phyloP scores from a whole-genome alignment of 352 stramenopile species.

The Globisporangium rhizosaccharum region DNA sequence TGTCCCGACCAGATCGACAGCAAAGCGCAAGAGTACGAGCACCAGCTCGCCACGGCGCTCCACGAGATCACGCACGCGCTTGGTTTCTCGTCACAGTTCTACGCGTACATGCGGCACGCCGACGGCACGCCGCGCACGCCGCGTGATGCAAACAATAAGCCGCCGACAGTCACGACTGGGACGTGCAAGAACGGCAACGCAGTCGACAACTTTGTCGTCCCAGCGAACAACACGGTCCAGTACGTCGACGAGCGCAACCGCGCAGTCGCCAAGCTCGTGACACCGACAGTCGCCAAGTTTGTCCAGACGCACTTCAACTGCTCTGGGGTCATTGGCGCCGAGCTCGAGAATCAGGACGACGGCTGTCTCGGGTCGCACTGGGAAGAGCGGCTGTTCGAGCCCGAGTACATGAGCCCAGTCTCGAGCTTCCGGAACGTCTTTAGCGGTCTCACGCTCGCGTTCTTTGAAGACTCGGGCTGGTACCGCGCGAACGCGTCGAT shows the following conservation, averaged over 20 bases:
- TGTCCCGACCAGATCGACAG: conserved; percentile 64
- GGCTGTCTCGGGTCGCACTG: conserved; percentile 76
- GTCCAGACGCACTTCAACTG: conserved; percentile 70
- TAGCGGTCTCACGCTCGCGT: conserved; percentile 67
- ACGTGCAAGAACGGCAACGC: conserved; percentile 52
- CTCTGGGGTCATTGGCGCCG: conserved; percentile 40
- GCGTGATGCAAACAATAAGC: conserved; percentile 37
- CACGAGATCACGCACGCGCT: conserved; percentile 83
- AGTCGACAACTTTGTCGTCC: conserved; percentile 33
- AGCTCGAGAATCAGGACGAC: conserved; percentile 75
- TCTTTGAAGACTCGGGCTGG: conserved; percentile 83
- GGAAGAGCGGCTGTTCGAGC: conserved; percentile 80
- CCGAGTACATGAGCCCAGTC: conserved; percentile 78
- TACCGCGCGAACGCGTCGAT: conserved; percentile 55
- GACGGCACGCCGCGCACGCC: conserved; percentile 64
- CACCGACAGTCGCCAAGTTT: conserved; percentile 49
- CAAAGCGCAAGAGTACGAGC: conserved; percentile 44
- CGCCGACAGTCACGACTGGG: conserved; percentile 14
- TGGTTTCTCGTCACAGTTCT: conserved; percentile 75
- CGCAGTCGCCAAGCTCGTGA: conserved; percentile 63
- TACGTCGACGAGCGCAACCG: conserved; percentile 51
- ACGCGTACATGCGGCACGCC: conserved; percentile 60
- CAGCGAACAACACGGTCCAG: conserved; percentile 37
- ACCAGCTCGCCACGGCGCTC: conserved; percentile 61
- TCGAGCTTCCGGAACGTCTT: conserved; percentile 72